These are phyloP conservation scores for Aspergillus taichungensis DNA, from an alignment of 495 filamentous ascomycete genomes.

Conservation along the genomic window DNA sequence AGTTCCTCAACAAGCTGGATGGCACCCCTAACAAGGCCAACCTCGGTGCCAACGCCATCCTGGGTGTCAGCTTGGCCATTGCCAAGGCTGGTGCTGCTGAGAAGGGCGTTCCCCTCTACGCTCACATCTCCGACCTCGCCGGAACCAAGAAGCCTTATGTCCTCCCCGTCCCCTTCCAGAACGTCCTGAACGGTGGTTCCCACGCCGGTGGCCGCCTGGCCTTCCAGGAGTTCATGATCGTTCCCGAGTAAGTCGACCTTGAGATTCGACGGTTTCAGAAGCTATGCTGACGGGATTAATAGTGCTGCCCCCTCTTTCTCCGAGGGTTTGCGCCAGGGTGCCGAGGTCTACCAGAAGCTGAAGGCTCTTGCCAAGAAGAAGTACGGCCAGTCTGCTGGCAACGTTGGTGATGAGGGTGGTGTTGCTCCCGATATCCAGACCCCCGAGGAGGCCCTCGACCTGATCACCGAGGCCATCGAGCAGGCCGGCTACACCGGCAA, in stretches of 20 bases:
- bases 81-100: slow-evolving; percentile 98
- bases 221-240: slow-evolving; percentile 99
- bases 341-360: slow-evolving; percentile 97
- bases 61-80: slow-evolving; percentile 90
- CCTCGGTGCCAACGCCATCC: slow-evolving; percentile 96
- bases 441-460: slow-evolving; percentile 89
- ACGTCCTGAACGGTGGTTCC: slow-evolving; percentile 98
- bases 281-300: slow-evolving; percentile 12
- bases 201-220: slow-evolving; percentile 97
- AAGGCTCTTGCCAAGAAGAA: slow-evolving; percentile 98
- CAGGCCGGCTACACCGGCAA: slow-evolving; percentile 88
- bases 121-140: slow-evolving; percentile 95
- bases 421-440: slow-evolving; percentile 99
- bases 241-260: slow-evolving; percentile 63
- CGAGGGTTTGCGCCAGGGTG: slow-evolving; percentile 90
- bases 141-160: slow-evolving; percentile 99
- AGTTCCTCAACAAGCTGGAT: slow-evolving; percentile 93
- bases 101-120: slow-evolving; percentile 96
- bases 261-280: background rate
- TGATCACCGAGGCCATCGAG: slow-evolving; percentile 93
- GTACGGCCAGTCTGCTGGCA: slow-evolving; percentile 98
- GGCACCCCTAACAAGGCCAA: slow-evolving; percentile 96
- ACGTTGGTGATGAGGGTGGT: slow-evolving; percentile 98
- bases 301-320: slow-evolving; percentile 74
- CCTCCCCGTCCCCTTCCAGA: slow-evolving; percentile 98